These are phyloP conservation scores for Laburnicola sp. DNA, from an alignment of 2,329 filamentous ascomycete genomes.

Conservation along the genomic window DNA sequence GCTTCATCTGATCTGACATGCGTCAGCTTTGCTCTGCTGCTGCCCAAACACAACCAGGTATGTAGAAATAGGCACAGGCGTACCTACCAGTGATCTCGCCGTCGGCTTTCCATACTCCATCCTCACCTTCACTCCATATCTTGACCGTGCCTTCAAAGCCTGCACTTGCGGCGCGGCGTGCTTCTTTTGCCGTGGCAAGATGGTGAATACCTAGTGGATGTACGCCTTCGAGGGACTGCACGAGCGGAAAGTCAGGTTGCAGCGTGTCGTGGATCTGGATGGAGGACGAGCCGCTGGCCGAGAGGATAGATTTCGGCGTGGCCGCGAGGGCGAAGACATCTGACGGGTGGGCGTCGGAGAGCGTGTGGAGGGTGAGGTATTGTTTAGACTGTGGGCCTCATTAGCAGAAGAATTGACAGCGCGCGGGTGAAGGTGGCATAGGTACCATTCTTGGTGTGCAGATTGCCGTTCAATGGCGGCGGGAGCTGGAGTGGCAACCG, in stretches of 20 bases:
- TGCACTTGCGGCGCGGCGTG: conserved; percentile 69
- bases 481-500: too few species aligned
- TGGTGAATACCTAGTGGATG: conserved; percentile 94
- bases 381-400: conserved; percentile 79
- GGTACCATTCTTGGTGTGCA: conserved; percentile 17
- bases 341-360: conserved; percentile 82
- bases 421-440: neutral
- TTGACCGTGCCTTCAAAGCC: conserved; percentile 90
- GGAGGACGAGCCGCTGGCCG: conserved; percentile 80
- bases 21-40: conserved; percentile 4
- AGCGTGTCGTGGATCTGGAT: conserved; percentile 79
- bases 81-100: conserved; percentile 50
- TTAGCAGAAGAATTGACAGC: conserved; percentile 12
- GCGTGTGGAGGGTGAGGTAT: conserved; percentile 90
- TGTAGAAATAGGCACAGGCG: conserved; percentile 24
- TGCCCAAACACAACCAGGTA: neutral
- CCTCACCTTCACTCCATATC: conserved; percentile 68
- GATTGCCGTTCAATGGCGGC: neutral
- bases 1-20: conserved; percentile 55
- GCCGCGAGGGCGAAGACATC: conserved; percentile 84
- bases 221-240: conserved; percentile 76
- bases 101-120: conserved; percentile 58
- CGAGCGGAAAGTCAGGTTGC: conserved; percentile 71
- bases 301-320: conserved; percentile 73
- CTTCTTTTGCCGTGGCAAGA: conserved; percentile 70